Conservation (phyloP, 2,329 filamentous ascomycete genomes). For the Westerdykella aurantiaca region DNA sequence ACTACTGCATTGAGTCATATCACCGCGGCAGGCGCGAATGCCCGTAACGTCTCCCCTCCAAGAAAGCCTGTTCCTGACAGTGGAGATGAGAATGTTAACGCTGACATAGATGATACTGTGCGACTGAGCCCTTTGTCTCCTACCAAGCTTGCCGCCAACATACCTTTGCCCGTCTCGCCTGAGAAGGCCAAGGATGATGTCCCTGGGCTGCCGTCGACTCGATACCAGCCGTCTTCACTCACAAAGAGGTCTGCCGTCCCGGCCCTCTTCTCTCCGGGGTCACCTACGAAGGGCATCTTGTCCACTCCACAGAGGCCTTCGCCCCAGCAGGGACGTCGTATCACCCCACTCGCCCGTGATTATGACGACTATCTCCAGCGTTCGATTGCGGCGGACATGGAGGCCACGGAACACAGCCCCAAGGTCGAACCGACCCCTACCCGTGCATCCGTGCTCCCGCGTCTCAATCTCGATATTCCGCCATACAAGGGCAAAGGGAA, state of each 20-base stretch:
- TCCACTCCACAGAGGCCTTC: slow-evolving; percentile 26
- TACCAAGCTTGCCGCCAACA: slow-evolving; percentile 39
- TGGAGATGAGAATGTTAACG: slow-evolving; percentile 30
- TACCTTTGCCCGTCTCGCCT: slow-evolving; percentile 44
- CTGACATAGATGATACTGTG: slow-evolving; percentile 24
- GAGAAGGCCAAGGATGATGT: slow-evolving; percentile 31
- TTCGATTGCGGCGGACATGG: slow-evolving; percentile 39
- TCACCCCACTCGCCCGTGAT: slow-evolving; percentile 32
- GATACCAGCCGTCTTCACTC: slow-evolving; percentile 17
- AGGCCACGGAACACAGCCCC: slow-evolving; percentile 34
- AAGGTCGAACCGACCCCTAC: slow-evolving; percentile 30
- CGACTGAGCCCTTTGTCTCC: slow-evolving; percentile 39
- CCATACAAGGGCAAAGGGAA: slow-evolving; percentile 14
- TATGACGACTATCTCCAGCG: slow-evolving; percentile 47
- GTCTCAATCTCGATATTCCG: slow-evolving; percentile 30
- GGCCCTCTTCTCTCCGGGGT: slow-evolving; percentile 26
- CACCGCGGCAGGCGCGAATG: slow-evolving; percentile 77
- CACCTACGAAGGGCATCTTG: slow-evolving; percentile 22
- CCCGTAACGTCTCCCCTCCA: slow-evolving; percentile 46
- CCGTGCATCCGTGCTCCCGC: slow-evolving; percentile 26
- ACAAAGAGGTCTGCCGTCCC: slow-evolving; percentile 27
- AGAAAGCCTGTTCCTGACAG: slow-evolving; percentile 30
- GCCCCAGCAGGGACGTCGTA: slow-evolving; percentile 22
- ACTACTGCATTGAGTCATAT: slow-evolving; percentile 62
- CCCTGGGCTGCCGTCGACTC: slow-evolving; percentile 27